Base-by-base conservation (phyloP, 2,329 filamentous ascomycete species). In the Cladosporium sp. region DNA sequence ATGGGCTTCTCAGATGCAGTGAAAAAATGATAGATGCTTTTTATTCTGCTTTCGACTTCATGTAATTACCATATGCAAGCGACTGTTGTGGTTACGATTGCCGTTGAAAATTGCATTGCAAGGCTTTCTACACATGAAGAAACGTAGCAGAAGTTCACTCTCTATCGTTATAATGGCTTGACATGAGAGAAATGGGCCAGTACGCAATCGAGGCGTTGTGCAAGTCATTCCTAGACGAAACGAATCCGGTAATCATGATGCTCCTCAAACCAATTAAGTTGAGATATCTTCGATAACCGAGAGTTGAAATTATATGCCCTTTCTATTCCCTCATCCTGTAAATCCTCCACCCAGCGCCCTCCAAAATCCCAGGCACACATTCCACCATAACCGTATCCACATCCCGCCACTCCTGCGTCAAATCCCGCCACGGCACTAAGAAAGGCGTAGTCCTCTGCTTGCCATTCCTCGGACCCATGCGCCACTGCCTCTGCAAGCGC, bases 331-430 rank as follows among this genome's bases (percentile, higher is more conserved):
- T 21, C 73, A 76, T 76, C 62, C 72, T 66, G 67, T 76, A 76
- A 26, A 76, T 76, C 65, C 68, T 71, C 72, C 73, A 76, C n/a
- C 73, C 74, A 14, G 71, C 71, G 32, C 65, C 69, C 21, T 70
- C 73, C 30, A 76, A 62, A 5, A 75, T 70, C 53, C 71, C 62
- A 3, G 74, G 74, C 25, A 76, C 74, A 59, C 74, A 76, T 63
- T 76, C 74, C 28, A 77, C 75, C 75, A 76, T 77, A 7, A 76
- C 75, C 2, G 73, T 68, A 71, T 77, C 75, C 3, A 77, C 74
- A 59, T 76, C 73, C 61, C 72, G 74, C 74, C 74, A 76, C 54
- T 75, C 72, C 68, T 76, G 70, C 34, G 71, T 73, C 32, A 77
- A 57, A 67, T 77, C 75, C 57, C 72, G 66, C 74, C 75, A 77